phyloP scores from a whole-genome alignment of 2,329 filamentous ascomycete species.

The Alternaria brassicae region DNA sequence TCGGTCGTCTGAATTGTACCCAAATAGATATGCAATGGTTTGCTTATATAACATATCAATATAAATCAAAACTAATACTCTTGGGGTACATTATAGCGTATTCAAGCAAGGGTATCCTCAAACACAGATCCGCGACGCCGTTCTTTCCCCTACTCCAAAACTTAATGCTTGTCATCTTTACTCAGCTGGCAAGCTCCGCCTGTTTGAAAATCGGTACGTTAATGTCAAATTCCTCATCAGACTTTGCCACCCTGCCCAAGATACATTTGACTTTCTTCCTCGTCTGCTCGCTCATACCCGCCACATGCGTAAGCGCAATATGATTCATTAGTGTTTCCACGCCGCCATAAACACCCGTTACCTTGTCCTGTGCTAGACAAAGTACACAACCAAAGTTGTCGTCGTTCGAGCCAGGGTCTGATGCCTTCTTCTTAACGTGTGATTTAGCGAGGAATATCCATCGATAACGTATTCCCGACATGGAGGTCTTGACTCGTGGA shows the following conservation, averaged over 20 bases:
- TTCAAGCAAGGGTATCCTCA: neutral
- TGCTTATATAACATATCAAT: neutral
- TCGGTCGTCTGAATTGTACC: neutral
- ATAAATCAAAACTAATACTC: neutral
- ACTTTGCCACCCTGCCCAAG: conserved; percentile 43
- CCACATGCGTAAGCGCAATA: conserved; percentile 46
- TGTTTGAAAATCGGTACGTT: conserved; percentile 40
- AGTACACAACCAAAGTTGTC: conserved; percentile 49
- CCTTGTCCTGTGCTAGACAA: conserved; percentile 42
- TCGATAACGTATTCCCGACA: conserved; percentile 44
- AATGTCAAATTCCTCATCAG: conserved; percentile 48
- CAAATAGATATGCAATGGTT: neutral
- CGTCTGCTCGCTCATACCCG: conserved; percentile 36
- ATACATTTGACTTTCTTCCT: conserved; percentile 45
- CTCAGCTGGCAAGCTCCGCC: conserved; percentile 8
- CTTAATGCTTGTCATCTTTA: fast-evolving
- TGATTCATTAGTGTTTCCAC: conserved; percentile 52
- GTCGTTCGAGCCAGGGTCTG: conserved; percentile 11
- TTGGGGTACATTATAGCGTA: neutral
- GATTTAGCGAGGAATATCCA: conserved; percentile 52
- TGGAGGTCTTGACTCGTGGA: conserved; percentile 31
- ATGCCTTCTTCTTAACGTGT: conserved; percentile 34
- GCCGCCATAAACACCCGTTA: conserved; percentile 47
- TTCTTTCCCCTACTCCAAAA: neutral
- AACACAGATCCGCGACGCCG: neutral